Evolutionary conservation across 208 protist species (phyloP).

Genomic region (Phytomonas sp.): DNA sequence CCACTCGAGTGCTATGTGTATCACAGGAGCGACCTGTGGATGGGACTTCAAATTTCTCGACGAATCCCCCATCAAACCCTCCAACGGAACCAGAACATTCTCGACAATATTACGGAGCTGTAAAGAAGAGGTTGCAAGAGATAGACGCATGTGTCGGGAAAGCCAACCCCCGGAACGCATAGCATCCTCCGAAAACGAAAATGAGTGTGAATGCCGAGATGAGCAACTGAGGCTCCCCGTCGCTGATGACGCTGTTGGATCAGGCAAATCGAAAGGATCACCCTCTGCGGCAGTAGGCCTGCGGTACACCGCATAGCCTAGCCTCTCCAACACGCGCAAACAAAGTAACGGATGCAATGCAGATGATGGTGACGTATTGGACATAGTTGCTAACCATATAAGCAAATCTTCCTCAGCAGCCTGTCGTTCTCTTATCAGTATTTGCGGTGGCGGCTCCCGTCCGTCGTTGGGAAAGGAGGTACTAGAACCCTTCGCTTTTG

Average conservation of each 20-base stretch:
- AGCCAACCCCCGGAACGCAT: constrained; percentile 15
- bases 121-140: constrained; percentile 9
- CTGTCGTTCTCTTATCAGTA: neutral
- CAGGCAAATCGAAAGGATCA: neutral
- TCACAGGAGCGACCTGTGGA: constrained; percentile 24
- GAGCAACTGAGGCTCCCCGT: neutral
- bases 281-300: neutral
- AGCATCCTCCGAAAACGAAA: neutral
- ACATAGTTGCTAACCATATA: neutral
- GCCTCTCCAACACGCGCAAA: constrained; percentile 31
- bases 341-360: constrained; percentile 52
- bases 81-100: constrained; percentile 11
- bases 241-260: neutral
- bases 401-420: neutral
- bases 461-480: constrained; percentile 4
- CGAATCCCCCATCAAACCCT: constrained; percentile 13
- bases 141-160: constrained; percentile 20
- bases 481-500: neutral
- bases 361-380: neutral
- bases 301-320: constrained; percentile 37
- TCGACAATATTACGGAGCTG: constrained; percentile 9
- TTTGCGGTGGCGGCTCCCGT: constrained; percentile 4
- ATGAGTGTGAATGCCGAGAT: neutral
- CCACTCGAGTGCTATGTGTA: constrained; percentile 55
- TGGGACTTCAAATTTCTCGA: constrained; percentile 17